Base-by-base conservation (phyloP, 805 yeast genomes). In the Torulaspora quercuum region DNA sequence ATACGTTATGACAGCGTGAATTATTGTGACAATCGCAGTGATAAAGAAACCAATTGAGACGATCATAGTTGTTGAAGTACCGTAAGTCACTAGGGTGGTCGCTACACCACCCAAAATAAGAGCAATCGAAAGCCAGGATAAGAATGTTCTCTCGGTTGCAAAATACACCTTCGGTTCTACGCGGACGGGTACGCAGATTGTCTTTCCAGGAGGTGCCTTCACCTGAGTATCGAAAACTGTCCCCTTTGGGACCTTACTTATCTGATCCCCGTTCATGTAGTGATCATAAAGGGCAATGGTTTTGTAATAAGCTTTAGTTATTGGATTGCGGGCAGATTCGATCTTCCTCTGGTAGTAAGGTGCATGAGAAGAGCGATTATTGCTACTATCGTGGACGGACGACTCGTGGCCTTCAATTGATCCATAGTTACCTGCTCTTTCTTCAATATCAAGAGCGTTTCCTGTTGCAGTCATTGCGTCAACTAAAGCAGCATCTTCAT, bases 121-220 rank as follows among this genome's bases (percentile, higher is more conserved):
- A 6, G 92, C 85, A 50, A 92, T 86, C 25, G 95, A 89, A 38
- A 90, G 67, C 98, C 98, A 92, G 25, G 94, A 77, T 45, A 92
- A 70, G 56, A 80, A 90, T 0, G 98, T 92, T 66, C 98, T 78
- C 63, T 92, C 98, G 15, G 95, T 87, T 5, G 98, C 98, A 64
- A 92, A 92, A 61, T 92, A 92, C n/a, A 92, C 98, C 67, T 92
- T 92, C 41, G 98, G 98, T 64, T 92, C 98, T 23, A 92, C 89
- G 54, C 98, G 76, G 24, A 92, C 94, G 2, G 97, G 98, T 6
- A 92, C 92, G 54, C 88, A 78, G 41, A 92, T 85, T 29, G 75
- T 72, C 63, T 88, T 89, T 2, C 97, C 98, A 26, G 83, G 78
- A 14, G 98, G 97, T 7, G 92, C 83, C 42, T 63, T 65, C 45